Percentiles rank a stretch among this genome's conserved stretches.
These are phyloP conservation scores for Ogataea sp. DNA, from an alignment of 805 yeast species.

Conservation along the genomic window DNA sequence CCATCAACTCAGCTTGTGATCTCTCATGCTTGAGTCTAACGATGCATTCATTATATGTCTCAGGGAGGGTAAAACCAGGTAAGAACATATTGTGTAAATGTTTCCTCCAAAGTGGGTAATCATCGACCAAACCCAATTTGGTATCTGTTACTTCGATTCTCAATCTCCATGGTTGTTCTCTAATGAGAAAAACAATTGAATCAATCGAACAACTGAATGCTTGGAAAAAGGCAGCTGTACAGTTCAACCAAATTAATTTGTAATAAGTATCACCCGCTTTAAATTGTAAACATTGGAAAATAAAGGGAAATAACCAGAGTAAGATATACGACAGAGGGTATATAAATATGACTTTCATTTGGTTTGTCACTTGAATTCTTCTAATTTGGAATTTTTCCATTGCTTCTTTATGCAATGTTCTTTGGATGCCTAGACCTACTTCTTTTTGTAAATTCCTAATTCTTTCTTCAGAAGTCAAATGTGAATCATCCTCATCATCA, in stretches of 20 bases:
- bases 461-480: slow-evolving; percentile 2
- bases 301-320: slow-evolving; percentile 77
- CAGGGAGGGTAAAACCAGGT: slow-evolving; percentile 18
- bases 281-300: slow-evolving; percentile 43
- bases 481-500: not conserved
- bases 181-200: slow-evolving; percentile 59
- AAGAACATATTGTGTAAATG: slow-evolving; percentile 12
- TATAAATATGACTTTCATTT: slow-evolving; percentile 70
- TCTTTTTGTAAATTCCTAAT: slow-evolving; percentile 10
- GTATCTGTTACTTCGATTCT: slow-evolving; percentile 15
- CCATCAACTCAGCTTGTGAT: not conserved
- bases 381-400: slow-evolving; percentile 54
- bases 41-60: not conserved
- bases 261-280: slow-evolving; percentile 43
- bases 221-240: slow-evolving; percentile 67
- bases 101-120: slow-evolving; percentile 16
- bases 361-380: slow-evolving; percentile 61
- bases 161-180: slow-evolving; percentile 73
- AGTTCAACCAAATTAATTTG: slow-evolving; percentile 55
- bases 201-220: slow-evolving; percentile 79
- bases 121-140: slow-evolving; percentile 1
- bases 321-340: slow-evolving; percentile 79
- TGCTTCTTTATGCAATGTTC: slow-evolving; percentile 47
- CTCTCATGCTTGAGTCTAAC: not conserved
- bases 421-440: slow-evolving; percentile 23